A percentile compares a stretch with the other conserved stretches of the same genome.
Evolutionary conservation across 805 yeast genomes (phyloP).

Genomic region (Myxozyma mucilagina): DNA sequence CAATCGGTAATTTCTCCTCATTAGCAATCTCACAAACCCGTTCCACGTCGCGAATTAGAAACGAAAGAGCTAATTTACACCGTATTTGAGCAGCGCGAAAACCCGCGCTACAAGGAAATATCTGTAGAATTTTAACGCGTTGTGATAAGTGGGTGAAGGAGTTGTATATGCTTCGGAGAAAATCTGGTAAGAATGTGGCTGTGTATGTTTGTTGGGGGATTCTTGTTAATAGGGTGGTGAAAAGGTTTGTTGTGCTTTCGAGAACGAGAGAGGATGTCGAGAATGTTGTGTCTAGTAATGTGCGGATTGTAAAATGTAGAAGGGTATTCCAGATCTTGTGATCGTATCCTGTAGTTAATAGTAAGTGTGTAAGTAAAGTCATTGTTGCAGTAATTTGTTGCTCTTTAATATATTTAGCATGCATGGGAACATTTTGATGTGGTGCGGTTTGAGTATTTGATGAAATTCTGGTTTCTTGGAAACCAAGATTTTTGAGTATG

Average conservation of each 20-base stretch:
- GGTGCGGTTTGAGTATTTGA: neutral
- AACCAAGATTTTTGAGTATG: constrained; percentile 9
- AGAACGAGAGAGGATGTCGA: neutral
- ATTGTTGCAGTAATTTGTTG: too few relatives aligned
- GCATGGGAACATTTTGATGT: too few relatives aligned
- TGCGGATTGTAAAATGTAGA: constrained; percentile 7
- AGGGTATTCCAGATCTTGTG: neutral
- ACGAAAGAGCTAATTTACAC: constrained; percentile 19
- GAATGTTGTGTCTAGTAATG: constrained; percentile 11
- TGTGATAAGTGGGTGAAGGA: neutral
- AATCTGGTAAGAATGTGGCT: neutral
- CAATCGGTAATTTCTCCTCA: constrained; percentile 24
- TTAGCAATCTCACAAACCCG: neutral
- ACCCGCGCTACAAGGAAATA: constrained; percentile 19
- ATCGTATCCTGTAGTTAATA: neutral
- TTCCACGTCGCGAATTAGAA: constrained; percentile 16
- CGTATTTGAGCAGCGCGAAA: constrained; percentile 9
- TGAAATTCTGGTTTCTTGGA: neutral
- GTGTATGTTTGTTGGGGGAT: neutral
- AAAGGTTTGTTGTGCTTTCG: neutral
- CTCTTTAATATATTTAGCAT: too few relatives aligned
- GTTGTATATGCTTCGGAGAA: constrained; percentile 1
- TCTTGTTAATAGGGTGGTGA: neutral
- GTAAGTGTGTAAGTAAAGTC: neutral
- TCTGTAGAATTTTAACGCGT: constrained; percentile 5